phyloP scores from a whole-genome alignment of 106 monocot genomes.

The Phalaenopsis equestris region DNA sequence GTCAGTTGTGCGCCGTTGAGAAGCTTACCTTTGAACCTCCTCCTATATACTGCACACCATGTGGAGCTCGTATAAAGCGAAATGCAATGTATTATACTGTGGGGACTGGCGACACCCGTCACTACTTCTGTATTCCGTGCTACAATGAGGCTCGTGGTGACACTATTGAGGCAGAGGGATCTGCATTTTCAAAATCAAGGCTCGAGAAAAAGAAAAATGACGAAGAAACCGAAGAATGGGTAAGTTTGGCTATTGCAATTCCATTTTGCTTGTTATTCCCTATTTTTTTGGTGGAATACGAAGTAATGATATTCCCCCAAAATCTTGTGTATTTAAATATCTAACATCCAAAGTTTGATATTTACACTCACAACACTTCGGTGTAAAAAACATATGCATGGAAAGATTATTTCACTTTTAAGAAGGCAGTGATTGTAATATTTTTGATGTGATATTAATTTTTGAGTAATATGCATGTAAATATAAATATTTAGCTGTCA shows the following conservation, averaged over 20 bases:
- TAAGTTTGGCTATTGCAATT: constrained; percentile 15
- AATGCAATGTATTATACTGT: constrained; percentile 88
- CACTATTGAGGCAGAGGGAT: constrained; percentile 70
- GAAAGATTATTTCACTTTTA: too few species aligned
- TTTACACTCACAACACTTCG: too few species aligned
- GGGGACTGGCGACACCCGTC: constrained; percentile 69
- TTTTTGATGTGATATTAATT: too few species aligned
- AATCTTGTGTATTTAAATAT: background rate
- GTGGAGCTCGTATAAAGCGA: constrained; percentile 95
- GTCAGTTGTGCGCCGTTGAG: constrained; percentile 89
- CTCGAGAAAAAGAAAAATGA: constrained; percentile 94
- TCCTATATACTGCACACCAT: constrained; percentile 94
- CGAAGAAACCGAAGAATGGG: constrained; percentile 97
- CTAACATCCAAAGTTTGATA: too few species aligned
- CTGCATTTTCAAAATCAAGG: constrained; percentile 43
- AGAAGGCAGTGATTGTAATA: too few species aligned
- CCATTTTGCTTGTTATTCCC: background rate
- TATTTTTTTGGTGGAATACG: background rate
- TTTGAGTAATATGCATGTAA: too few species aligned
- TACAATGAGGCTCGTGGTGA: constrained; percentile 91
- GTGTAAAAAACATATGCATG: too few species aligned
- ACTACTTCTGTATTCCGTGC: constrained; percentile 82
- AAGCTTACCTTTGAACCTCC: constrained; percentile 97
- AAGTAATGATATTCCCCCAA: background rate
- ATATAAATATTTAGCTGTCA: too few species aligned